Evolutionary conservation across 805 yeast species (phyloP).

Genomic region (Starmerella floris): DNA sequence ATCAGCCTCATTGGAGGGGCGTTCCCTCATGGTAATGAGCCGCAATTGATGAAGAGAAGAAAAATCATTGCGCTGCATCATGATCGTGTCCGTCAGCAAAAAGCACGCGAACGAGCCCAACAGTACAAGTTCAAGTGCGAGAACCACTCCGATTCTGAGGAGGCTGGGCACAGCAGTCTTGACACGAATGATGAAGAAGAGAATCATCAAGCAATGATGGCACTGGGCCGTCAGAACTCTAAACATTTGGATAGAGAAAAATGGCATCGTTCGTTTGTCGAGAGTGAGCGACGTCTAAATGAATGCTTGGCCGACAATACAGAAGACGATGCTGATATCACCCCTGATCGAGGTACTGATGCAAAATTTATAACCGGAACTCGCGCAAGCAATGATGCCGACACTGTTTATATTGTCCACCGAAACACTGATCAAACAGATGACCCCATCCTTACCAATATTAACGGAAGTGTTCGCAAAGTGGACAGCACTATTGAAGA

Average conservation of each 20-base stretch:
- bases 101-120: neutral
- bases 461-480: too few relatives aligned
- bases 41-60: neutral
- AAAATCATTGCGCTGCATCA: neutral
- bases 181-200: neutral
- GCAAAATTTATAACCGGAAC: neutral
- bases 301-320: neutral
- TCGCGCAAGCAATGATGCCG: too few relatives aligned
- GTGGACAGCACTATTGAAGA: too few relatives aligned
- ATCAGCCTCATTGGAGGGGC: neutral
- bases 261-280: neutral
- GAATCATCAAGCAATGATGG: slow-evolving; percentile 6
- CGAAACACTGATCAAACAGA: too few relatives aligned
- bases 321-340: neutral
- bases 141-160: neutral
- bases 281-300: neutral
- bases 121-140: neutral
- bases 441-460: too few relatives aligned
- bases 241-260: neutral
- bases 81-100: neutral
- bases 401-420: too few relatives aligned
- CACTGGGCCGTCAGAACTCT: neutral
- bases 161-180: neutral
- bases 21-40: neutral
- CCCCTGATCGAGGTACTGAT: neutral